Evolutionary conservation across 768 basidiomycete species (phyloP).

Genomic region (Tephrocybe sp.): DNA sequence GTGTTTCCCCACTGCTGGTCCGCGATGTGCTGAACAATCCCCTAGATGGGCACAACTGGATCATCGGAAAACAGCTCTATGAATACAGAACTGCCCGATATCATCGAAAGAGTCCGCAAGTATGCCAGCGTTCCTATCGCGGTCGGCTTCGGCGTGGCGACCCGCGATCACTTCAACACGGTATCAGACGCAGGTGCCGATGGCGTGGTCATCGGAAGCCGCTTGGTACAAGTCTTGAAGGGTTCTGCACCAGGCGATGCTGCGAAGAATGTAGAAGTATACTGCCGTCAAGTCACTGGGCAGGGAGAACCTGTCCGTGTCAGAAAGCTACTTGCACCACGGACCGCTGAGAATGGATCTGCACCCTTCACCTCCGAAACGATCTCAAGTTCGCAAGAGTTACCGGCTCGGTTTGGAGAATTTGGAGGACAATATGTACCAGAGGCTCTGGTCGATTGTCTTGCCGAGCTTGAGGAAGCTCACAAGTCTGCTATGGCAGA

Average conservation of each 20-base stretch:
- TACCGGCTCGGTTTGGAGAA: conserved; percentile 88
- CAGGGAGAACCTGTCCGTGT: conserved; percentile 37
- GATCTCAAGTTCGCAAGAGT: conserved; percentile 37
- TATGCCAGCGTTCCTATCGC: conserved; percentile 83
- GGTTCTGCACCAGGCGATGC: conserved; percentile 49
- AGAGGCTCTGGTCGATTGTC: conserved; percentile 91
- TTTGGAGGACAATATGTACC: conserved; percentile 99
- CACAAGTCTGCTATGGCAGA: conserved; percentile 87
- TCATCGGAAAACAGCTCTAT: conserved; percentile 74
- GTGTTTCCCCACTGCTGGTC: conserved; percentile 9
- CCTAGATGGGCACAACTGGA: conserved; percentile 95
- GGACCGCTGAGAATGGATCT: conserved; percentile 26
- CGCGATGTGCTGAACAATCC: conserved; percentile 6
- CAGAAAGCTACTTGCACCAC: conserved; percentile 29
- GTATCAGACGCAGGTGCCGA: conserved; percentile 91
- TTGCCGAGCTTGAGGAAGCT: conserved; percentile 87
- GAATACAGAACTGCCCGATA: conserved; percentile 77
- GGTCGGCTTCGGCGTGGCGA: conserved; percentile 96
- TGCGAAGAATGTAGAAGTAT: conserved; percentile 59
- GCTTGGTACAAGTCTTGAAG: conserved; percentile 81
- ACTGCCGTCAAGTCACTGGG: conserved; percentile 69
- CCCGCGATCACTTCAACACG: conserved; percentile 81
- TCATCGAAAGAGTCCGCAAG: conserved; percentile 80
- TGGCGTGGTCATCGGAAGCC: conserved; percentile 92
- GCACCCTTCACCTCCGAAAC: conserved; percentile 27